Conservation (phyloP, 73 alveolate genomes). For the Effrenium voratum region DNA sequence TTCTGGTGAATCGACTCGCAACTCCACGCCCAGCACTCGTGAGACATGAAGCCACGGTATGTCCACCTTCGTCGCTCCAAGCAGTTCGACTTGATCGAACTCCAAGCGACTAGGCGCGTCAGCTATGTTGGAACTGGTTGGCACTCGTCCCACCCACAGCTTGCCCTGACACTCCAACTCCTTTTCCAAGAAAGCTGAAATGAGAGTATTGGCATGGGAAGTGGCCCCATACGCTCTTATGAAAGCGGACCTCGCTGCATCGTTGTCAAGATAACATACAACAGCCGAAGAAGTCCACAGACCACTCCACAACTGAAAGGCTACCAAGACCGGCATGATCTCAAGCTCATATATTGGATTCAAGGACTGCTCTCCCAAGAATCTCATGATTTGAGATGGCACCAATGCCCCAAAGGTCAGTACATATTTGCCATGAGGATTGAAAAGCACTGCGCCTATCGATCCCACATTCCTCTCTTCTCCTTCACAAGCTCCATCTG, state of each 20-base stretch:
- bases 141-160: background rate
- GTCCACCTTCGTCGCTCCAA: background rate
- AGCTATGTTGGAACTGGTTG: background rate
- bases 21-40: no score
- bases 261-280: background rate
- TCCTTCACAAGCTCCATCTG: conserved; percentile 12
- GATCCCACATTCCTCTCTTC: background rate
- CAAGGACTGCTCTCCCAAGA: background rate
- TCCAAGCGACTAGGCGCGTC: background rate
- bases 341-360: background rate
- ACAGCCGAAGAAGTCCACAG: no score
- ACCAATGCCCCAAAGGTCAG: background rate
- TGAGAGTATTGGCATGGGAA: background rate
- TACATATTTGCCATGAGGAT: background rate
- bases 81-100: background rate
- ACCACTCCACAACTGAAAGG: background rate
- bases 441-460: background rate
- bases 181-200: background rate
- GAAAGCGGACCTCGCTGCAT: background rate
- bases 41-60: background rate
- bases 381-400: background rate
- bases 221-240: background rate
- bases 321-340: background rate
- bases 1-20: conserved; percentile 40
- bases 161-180: background rate